phyloP scores from a whole-genome alignment of 2,329 filamentous ascomycete genomes.

The Biscogniauxia sp. region DNA sequence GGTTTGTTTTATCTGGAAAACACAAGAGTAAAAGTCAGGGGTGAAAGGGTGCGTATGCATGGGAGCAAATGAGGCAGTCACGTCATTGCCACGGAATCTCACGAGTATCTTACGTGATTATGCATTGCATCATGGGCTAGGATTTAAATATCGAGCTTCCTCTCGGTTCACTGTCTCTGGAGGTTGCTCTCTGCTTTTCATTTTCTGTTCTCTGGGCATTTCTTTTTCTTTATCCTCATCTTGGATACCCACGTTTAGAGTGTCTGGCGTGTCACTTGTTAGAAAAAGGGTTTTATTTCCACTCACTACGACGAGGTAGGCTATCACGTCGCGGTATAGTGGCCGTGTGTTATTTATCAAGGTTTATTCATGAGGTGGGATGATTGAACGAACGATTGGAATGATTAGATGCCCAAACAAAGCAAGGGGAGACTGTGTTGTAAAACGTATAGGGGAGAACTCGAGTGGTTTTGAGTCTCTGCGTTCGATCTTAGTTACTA shows the following conservation, averaged over 20 bases:
- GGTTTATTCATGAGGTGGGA: neutral
- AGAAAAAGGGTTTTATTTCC: neutral
- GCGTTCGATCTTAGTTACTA: no score
- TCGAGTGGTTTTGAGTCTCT: neutral
- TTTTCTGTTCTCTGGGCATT: neutral
- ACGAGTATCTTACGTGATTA: slow-evolving; percentile 13
- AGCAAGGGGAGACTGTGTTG: neutral
- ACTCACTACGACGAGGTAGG: neutral
- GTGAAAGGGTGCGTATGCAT: slow-evolving; percentile 14
- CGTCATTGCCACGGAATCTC: slow-evolving; percentile 31
- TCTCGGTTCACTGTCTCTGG: neutral
- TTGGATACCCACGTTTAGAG: slow-evolving; percentile 20
- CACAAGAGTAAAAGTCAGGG: slow-evolving; percentile 15
- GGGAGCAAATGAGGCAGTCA: slow-evolving; percentile 19
- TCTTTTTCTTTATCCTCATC: slow-evolving; percentile 10
- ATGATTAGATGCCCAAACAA: neutral
- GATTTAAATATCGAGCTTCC: neutral
- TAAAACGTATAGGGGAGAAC: neutral
- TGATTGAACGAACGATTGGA: neutral
- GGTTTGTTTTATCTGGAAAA: slow-evolving; percentile 1
- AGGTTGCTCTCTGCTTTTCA: neutral
- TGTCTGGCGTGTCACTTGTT: neutral
- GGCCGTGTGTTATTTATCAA: neutral
- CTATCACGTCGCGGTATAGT: neutral
- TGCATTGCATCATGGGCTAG: neutral